phyloP scores from a whole-genome alignment of 1,284 basidiomycete species.

The Ustilago vetiveriae region DNA sequence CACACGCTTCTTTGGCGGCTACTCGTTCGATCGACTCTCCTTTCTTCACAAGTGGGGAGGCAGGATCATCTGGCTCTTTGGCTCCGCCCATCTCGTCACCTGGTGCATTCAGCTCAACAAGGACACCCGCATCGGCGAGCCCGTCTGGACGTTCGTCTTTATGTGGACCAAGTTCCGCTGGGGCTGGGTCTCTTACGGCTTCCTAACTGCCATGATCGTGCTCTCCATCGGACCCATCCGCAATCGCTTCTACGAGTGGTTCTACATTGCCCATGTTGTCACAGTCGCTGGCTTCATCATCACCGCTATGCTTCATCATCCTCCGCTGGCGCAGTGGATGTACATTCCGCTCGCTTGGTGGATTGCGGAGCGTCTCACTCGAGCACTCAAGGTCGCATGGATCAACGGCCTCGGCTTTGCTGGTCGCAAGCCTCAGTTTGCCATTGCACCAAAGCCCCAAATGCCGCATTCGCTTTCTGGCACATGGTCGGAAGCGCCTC shows the following conservation, averaged over 20 bases:
- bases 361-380: conserved; percentile 71
- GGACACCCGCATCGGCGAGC: conserved; percentile 70
- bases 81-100: conserved; percentile 75
- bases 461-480: conserved; percentile 15
- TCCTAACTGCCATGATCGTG: conserved; percentile 76
- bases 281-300: conserved; percentile 64
- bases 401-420: conserved; percentile 72
- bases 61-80: conserved; percentile 78
- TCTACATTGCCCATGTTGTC: conserved; percentile 78
- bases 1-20: conserved; percentile 75
- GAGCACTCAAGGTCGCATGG: conserved; percentile 74
- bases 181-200: conserved; percentile 77
- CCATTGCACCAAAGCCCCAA: conserved; percentile 29
- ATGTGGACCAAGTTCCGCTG: conserved; percentile 78
- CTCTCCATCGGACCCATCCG: conserved; percentile 76
- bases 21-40: conserved; percentile 81
- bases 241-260: conserved; percentile 77
- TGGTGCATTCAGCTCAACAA: conserved; percentile 79
- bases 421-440: conserved; percentile 54
- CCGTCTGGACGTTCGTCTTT: conserved; percentile 76
- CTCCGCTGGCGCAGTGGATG: conserved; percentile 72
- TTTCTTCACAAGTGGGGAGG: conserved; percentile 79
- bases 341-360: conserved; percentile 70
- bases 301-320: conserved; percentile 67
- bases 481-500: conserved; percentile 14